Evolutionary conservation across 257 asterid genomes (phyloP).

Genomic region (Striga asiatica): DNA sequence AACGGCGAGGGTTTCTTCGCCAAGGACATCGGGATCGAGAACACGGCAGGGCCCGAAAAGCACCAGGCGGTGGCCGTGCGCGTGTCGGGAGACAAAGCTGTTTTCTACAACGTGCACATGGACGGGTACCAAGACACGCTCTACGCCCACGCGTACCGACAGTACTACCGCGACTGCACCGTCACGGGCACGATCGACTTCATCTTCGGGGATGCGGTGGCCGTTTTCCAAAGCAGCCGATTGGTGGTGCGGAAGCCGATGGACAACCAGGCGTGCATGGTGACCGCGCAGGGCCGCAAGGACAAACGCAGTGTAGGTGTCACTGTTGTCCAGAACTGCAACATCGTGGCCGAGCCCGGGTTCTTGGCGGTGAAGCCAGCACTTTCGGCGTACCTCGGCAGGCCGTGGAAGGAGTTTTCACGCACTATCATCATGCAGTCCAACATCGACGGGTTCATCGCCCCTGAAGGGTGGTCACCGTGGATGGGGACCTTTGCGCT

Average conservation of each 20-base stretch:
- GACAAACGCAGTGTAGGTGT: conserved; percentile 40
- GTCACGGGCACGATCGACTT: conserved; percentile 75
- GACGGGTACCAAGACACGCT: conserved; percentile 73
- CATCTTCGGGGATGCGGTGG: conserved; percentile 62
- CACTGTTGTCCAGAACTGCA: conserved; percentile 40
- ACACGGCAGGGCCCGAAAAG: conserved; percentile 55
- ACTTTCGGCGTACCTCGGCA: conserved; percentile 40
- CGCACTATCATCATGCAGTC: conserved; percentile 66
- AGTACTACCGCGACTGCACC: conserved; percentile 53
- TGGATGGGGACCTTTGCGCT: conserved; percentile 57
- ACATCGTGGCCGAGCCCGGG: conserved; percentile 36
- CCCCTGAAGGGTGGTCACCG: conserved; percentile 65
- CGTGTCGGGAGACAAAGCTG: conserved; percentile 48
- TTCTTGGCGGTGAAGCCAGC: conserved; percentile 19
- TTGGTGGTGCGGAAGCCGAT: conserved; percentile 58
- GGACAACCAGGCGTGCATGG: conserved; percentile 61
- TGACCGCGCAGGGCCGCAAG: conserved; percentile 81
- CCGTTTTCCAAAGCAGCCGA: conserved; percentile 55
- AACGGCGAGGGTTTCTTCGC: conserved; percentile 55
- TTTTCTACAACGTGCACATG: conserved; percentile 55
- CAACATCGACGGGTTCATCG: conserved; percentile 35
- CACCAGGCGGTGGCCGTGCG: conserved; percentile 77
- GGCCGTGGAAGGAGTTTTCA: conserved; percentile 79
- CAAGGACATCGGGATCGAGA: conserved; percentile 62
- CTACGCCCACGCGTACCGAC: conserved; percentile 62